Evolutionary conservation across 495 filamentous ascomycete species (phyloP), one percentile per base, ranked within the genome.

Genomic region (Aspergillus egyptiacus): DNA sequence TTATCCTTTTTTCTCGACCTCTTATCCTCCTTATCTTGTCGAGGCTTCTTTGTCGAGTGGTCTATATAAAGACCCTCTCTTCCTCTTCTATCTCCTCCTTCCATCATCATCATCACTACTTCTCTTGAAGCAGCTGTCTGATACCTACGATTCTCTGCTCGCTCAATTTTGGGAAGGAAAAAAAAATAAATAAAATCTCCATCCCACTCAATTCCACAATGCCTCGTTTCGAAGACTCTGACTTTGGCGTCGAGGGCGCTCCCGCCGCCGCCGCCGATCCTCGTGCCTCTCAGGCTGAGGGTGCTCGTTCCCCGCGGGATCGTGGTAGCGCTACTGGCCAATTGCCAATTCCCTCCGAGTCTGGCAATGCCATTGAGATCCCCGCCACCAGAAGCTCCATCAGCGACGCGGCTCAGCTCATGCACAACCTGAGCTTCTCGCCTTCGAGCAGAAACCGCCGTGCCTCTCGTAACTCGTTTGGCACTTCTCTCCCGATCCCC

Each of bases 391-490:
- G 84, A 46, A 86, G 82, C 25, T 77, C 82, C 28, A 77, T 86
- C 54, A 80, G 84, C 14, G 80, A 89, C 68, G 79, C 81, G 22
- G 70, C 79, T 19, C 69, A 77, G 44, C 82, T 81, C 67, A 88
- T 89, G 85, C 85, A 89, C 72, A 76, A 78, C 49, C 69, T 89
- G 63, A 85, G 81, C 52, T 62, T 82, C 23, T 64, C 76, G 3
- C 85, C 84, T 6, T 88, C 85, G 2, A 76, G 78, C 64, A 79
- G 76, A 63, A 78, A 83, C 46, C 72, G 85, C 28, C 71, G 85
- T 38, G 71, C 79, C 18, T 89, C 86, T 27, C 78, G 85, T 51
- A 91, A 89, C 77, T 89, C 85, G 10, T 89, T 91, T 57, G 86
- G 85, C 39, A 74, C 83, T 31, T 80, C 83, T 13, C 79, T 91